Percentiles rank a stretch among this genome's conserved stretches.
phyloP scores from a whole-genome alignment of 2,329 filamentous ascomycete species.

The Periglandula ipomoeae region DNA sequence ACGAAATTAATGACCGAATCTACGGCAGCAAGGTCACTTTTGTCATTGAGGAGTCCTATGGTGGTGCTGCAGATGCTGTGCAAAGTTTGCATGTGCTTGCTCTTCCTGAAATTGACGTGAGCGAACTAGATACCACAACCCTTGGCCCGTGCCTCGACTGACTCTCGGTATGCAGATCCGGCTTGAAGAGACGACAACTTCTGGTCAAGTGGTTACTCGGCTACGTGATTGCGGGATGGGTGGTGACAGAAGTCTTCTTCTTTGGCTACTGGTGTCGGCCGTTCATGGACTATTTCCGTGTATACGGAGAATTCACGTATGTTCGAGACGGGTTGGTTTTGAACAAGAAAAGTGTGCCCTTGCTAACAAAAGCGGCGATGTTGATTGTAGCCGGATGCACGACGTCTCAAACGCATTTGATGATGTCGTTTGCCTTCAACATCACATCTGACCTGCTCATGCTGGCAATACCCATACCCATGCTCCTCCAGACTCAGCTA shows the following conservation, averaged over 20 bases:
- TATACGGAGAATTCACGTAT: conserved; percentile 1
- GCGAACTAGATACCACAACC: background rate
- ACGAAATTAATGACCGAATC: conserved; percentile 2
- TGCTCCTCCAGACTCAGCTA: conserved; percentile 2
- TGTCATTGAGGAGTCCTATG: conserved; percentile 7
- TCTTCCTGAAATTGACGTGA: conserved; percentile 6
- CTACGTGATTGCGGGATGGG: conserved; percentile 2
- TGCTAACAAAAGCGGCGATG: background rate
- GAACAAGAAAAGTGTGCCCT: background rate
- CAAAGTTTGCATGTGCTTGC: conserved; percentile 8
- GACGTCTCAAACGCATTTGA: conserved; percentile 3
- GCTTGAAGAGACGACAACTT: conserved; percentile 1
- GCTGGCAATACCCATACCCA: conserved; percentile 3
- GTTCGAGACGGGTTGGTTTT: background rate
- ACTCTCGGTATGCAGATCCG: background rate
- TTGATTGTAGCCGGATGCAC: conserved; percentile 3
- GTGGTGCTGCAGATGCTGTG: conserved; percentile 6
- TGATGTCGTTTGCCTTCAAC: conserved; percentile 5
- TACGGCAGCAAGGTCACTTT: conserved; percentile 7
- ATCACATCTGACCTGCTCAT: conserved; percentile 3
- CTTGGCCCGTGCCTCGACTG: background rate
- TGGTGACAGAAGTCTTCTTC: conserved; percentile 4
- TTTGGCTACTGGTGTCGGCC: conserved; percentile 5
- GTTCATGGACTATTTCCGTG: conserved; percentile 6
- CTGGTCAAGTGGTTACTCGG: conserved; percentile 3